Evolutionary conservation across 1,284 basidiomycete species (phyloP).

Genomic region (Sporisorium sorghi): DNA sequence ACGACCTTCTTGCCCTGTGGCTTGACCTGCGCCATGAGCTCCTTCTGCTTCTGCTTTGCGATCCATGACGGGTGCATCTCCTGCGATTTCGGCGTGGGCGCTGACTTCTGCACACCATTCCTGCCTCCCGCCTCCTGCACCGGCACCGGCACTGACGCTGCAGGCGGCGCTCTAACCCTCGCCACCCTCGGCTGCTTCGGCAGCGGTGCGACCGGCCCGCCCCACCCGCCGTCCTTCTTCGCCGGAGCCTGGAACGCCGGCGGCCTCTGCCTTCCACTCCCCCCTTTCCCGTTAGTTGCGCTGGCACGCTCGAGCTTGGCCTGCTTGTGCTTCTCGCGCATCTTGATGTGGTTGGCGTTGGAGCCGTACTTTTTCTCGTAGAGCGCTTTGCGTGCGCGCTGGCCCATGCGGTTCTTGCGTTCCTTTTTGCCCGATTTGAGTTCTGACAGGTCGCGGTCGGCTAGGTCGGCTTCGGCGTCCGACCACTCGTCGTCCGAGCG

Average conservation of each 20-base stretch:
- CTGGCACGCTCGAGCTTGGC: conserved; percentile 14
- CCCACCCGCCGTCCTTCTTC: conserved; percentile 43
- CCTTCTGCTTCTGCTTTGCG: conserved; percentile 64
- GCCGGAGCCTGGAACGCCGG: conserved; percentile 39
- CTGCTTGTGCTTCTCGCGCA: conserved; percentile 42
- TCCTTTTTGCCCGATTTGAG: conserved; percentile 47
- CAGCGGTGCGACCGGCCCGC: conserved; percentile 25
- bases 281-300: too few relatives aligned
- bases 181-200: conserved; percentile 30
- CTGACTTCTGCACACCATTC: neutral
- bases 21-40: conserved; percentile 51
- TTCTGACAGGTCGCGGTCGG: conserved; percentile 71
- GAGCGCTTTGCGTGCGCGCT: conserved; percentile 90
- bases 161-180: neutral
- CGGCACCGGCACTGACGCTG: neutral
- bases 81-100: conserved; percentile 20
- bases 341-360: conserved; percentile 84
- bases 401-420: conserved; percentile 89
- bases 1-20: conserved; percentile 59
- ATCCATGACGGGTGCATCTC: conserved; percentile 63
- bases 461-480: conserved; percentile 79
- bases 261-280: conserved; percentile 22
- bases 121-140: neutral
- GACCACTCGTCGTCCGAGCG: conserved; percentile 79
- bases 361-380: conserved; percentile 97